Conservation (phyloP, 176 grass and related monocot species). For the Aegilops tauschii region DNA sequence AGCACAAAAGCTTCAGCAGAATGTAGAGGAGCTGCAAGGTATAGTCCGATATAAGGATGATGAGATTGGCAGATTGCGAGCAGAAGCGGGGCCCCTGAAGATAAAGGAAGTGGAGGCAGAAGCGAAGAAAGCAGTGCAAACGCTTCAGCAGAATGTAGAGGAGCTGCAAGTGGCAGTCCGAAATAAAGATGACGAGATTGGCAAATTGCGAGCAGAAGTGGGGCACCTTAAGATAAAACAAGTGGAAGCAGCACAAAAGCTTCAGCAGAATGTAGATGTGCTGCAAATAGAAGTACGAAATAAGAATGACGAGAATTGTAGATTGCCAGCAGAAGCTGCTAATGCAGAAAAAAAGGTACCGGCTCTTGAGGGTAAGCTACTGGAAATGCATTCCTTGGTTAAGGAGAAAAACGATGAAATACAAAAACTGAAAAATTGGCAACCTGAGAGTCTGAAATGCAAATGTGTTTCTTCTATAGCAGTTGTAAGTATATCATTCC, state of each 20-base stretch:
- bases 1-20: conserved; percentile 17
- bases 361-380: conserved; percentile 23
- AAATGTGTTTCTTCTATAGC: too few species aligned
- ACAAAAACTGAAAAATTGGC: background rate
- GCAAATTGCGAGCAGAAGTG: conserved; percentile 9
- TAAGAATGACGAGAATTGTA: too few species aligned
- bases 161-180: conserved; percentile 12
- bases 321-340: background rate
- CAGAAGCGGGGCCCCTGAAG: too few species aligned
- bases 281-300: too few species aligned
- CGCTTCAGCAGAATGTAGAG: conserved; percentile 26
- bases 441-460: too few species aligned
- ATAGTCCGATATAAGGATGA: conserved; percentile 32
- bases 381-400: background rate
- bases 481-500: conserved; percentile 31
- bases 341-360: conserved; percentile 24
- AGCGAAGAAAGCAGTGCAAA: background rate
- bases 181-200: conserved; percentile 39
- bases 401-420: too few species aligned
- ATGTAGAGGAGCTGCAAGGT: conserved; percentile 22
- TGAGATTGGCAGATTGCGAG: conserved; percentile 28
- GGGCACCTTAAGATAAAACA: too few species aligned
- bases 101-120: background rate
- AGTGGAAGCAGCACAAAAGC: background rate
- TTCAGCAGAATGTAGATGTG: too few species aligned